phyloP scores from a whole-genome alignment of 2,329 filamentous ascomycete species.

The Fonsecaea nubica region DNA sequence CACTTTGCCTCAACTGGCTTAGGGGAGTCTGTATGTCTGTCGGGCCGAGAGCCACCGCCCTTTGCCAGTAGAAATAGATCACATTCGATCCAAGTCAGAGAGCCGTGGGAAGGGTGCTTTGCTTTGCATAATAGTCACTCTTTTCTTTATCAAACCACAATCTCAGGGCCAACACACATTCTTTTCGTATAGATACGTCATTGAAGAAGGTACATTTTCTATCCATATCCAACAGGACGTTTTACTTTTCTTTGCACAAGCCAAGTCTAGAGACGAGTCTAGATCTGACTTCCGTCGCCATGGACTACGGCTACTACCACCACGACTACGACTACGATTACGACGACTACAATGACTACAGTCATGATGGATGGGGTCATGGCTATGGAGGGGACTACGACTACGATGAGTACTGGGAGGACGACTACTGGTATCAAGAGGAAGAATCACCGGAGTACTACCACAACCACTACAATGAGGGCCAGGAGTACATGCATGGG shows the following conservation, averaged over 20 bases:
- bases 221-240: no score
- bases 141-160: background rate
- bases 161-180: background rate
- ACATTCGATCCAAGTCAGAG: background rate
- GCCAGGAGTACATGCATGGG: background rate
- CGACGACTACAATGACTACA: background rate
- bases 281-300: background rate
- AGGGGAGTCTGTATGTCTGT: background rate
- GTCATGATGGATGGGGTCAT: background rate
- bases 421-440: conserved; percentile 16
- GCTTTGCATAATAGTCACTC: background rate
- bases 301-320: conserved; percentile 3
- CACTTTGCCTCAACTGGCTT: background rate
- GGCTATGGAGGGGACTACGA: conserved; percentile 1
- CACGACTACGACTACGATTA: background rate
- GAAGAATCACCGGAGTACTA: conserved; percentile 4
- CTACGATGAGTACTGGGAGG: conserved; percentile 8
- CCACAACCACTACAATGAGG: background rate
- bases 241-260: no score
- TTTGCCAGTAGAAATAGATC: background rate
- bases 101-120: background rate
- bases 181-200: background rate
- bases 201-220: background rate
- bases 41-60: background rate
- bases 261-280: no score